Evolutionary conservation across 2,329 filamentous ascomycete genomes (phyloP), one percentile per base, ranked within the genome.

Genomic region (Eutypa lata): DNA sequence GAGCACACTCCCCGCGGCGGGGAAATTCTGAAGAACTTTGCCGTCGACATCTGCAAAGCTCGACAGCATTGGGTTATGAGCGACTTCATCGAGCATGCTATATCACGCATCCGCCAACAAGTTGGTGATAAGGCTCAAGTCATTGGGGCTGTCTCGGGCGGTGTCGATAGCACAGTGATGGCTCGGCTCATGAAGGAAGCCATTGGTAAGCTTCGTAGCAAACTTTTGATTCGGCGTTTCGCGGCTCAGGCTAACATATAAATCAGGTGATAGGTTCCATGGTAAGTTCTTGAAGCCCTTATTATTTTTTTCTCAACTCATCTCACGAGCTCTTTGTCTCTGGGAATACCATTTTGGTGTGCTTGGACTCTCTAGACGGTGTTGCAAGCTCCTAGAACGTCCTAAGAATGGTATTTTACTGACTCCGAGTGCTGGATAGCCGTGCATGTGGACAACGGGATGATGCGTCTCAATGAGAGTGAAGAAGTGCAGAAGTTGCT

Each of bases 101-200:
- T 97, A 59, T 72, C 76, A 40, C 82, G 91, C 53, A 97, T 97
- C 65, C 80, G 90, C 28, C 80, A 86, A 26, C 78, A 96, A 33
- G 91, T 97, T 42, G 94, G 94, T 21, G 81, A 87, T 26, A 87
- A 81, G 52, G 91, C 83, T 1, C 93, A 94, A 66, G 93, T 96
- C 50, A 69, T 77, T 50, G 75, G 74, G 10, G 75, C 74, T 71
- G 90, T 53, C 87, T 44, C 82, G 57, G 91, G 92, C 59, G 92
- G 92, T 65, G 92, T 97, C 16, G 92, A 97, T 71, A 89, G 84
- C 11, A 97, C 92, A 2, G 92, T 97, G 11, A 91, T 87, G 2
- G 90, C 90, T 0, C 89, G 86, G 71, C 79, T 97, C 19, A 93
- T 96, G 89, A 80, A 87, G 60, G 85, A 91, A 65, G 91, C 91